Evolutionary conservation across 306 rosid genomes (phyloP), one percentile per base, ranked within the genome.

Genomic region (Abrus pulchellus): DNA sequence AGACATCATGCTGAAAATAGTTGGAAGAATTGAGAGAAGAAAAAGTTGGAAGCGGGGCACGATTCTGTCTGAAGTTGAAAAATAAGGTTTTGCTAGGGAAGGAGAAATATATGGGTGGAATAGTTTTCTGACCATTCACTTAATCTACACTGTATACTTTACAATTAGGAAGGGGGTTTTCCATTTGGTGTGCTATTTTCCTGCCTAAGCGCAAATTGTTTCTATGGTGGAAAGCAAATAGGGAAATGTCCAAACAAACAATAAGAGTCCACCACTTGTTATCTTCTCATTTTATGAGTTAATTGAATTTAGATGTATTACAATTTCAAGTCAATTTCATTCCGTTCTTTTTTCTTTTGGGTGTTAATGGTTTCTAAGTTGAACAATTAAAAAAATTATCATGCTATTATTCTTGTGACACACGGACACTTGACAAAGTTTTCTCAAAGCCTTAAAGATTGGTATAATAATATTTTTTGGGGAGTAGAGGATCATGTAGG

Each of bases 151-250:
- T 3, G 34, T 72, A 6, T 27, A 54, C 40, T 36, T 72, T 38
- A 55, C 77, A 72, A 55, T 36, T 72, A 72, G 64, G 9, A 72
- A 38, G 40, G 52, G 9, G 29, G 2, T 9, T 5, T 14, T 73
- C 67, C 47, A 13, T 34, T 62, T 62, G 5, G 38, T 62, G 68
- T 13, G 34, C 5, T 12, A 2, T 34, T 62, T 13, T 59, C 60
- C 1, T 10, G 38, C 1, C 66, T 60, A 1, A 32, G 3, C 20
- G 8, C 6, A 27, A 59, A 29, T 61, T 12, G 27, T 12, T 12
- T 61, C 11, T 11, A 38, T 63, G 69, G 48, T 38, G 36, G 30
- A 38, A n/a, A 63, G 48, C 49, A 38, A 5, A n/a, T 38, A 62
- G 45, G 11, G 68, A 36, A 63, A 38, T 44, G n/a, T 63, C 49